phyloP scores from a whole-genome alignment of 2,329 filamentous ascomycete species.

The Cladophialophora chaetospira region DNA sequence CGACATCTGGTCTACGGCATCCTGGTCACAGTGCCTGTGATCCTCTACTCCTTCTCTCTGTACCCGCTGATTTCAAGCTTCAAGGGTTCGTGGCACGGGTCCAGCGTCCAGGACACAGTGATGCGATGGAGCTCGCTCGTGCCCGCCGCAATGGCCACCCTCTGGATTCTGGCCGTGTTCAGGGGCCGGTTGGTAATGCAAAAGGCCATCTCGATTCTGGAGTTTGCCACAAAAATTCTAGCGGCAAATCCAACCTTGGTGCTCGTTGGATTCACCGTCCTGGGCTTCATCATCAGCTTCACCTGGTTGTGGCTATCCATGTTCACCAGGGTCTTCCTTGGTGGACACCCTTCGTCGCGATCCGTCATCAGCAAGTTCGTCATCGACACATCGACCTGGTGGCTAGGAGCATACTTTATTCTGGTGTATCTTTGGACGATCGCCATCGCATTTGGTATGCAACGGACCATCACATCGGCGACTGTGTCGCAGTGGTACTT shows the following conservation, averaged over 20 bases:
- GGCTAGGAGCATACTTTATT: conserved; percentile 89
- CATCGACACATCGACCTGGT: conserved; percentile 88
- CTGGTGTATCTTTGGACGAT: conserved; percentile 95
- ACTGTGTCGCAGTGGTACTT: conserved; percentile 99
- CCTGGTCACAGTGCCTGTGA: conserved; percentile 78
- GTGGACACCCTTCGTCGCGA: conserved; percentile 71
- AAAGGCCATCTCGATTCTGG: conserved; percentile 83
- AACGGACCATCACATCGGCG: conserved; percentile 87
- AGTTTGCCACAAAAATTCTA: conserved; percentile 87
- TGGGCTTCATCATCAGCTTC: conserved; percentile 77
- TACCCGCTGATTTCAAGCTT: conserved; percentile 92
- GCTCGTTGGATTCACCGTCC: conserved; percentile 75
- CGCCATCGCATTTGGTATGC: conserved; percentile 81
- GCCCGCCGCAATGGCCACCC: conserved; percentile 69
- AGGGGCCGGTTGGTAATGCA: conserved; percentile 77
- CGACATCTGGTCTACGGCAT: conserved; percentile 79
- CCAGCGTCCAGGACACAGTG: conserved; percentile 77
- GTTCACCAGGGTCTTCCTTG: conserved; percentile 93
- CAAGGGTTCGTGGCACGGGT: conserved; percentile 72
- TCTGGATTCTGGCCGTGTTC: conserved; percentile 83
- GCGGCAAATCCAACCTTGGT: conserved; percentile 81
- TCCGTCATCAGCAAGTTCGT: conserved; percentile 65
- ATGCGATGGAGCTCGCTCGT: conserved; percentile 87
- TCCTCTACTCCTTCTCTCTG: conserved; percentile 84
- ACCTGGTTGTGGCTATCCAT: conserved; percentile 96